Conservation (phyloP, 148 eudicot genomes). For the Rhododendron ferrugineum region DNA sequence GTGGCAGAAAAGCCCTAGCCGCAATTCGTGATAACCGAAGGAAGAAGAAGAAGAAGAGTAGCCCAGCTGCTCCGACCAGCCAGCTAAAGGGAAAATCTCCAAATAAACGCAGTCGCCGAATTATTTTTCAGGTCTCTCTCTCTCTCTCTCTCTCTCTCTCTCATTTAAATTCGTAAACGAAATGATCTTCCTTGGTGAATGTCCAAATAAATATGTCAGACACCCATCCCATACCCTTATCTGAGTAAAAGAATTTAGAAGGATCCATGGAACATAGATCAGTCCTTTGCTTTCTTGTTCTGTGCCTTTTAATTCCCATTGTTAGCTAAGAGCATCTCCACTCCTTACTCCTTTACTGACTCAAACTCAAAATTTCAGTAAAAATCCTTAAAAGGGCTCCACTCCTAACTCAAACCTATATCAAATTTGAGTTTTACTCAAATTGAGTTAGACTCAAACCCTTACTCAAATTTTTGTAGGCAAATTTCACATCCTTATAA, state of each 20-base stretch:
- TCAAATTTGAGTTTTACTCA: too few relatives aligned
- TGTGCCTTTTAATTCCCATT: background rate
- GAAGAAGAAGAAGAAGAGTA: background rate
- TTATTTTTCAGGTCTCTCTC: background rate
- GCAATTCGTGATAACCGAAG: background rate
- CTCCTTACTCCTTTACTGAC: too few relatives aligned
- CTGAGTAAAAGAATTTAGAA: background rate
- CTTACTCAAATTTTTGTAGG: too few relatives aligned
- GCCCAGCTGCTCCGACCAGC: background rate
- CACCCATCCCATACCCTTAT: background rate
- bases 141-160: background rate
- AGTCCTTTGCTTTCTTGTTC: background rate
- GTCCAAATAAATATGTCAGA: background rate
- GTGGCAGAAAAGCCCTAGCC: background rate
- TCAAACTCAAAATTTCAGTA: too few relatives aligned
- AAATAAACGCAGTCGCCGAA: background rate
- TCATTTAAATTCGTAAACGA: background rate
- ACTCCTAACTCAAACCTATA: too few relatives aligned
- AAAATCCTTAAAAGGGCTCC: too few relatives aligned
- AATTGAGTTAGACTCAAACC: too few relatives aligned
- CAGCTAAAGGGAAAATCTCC: background rate
- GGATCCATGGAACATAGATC: background rate
- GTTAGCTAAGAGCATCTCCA: too few relatives aligned
- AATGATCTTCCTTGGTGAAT: background rate
- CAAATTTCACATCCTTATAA: too few relatives aligned